These are phyloP conservation scores for Aureobasidium musti DNA, from an alignment of 2,329 filamentous ascomycete species.

Conservation along the genomic window DNA sequence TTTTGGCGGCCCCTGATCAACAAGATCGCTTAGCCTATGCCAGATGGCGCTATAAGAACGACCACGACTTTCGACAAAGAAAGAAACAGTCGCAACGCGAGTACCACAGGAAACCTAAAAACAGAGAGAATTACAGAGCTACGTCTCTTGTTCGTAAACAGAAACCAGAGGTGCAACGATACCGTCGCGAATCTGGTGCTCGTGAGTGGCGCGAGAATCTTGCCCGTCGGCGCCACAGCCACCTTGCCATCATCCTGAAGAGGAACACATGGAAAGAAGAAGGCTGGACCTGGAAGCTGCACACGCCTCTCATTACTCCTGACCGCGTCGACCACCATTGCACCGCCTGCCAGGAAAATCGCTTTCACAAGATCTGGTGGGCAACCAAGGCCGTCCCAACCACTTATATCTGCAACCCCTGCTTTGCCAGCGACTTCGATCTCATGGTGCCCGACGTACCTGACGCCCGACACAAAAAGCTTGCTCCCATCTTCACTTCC, in stretches of 20 bases:
- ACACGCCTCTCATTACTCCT: not conserved
- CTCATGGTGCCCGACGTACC: not conserved
- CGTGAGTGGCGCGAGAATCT: not conserved
- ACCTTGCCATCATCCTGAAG: not conserved
- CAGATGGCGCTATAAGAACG: not conserved
- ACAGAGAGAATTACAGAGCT: not conserved
- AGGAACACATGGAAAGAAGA: not conserved
- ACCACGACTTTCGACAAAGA: not conserved
- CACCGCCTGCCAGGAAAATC: not conserved
- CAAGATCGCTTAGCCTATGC: not conserved
- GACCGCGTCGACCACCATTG: not conserved
- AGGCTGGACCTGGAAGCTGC: conserved; percentile 3
- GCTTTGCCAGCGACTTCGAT: conserved; percentile 6
- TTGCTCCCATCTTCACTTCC: not conserved
- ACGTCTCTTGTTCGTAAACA: not conserved
- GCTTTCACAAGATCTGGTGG: conserved; percentile 5
- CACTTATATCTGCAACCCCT: not conserved
- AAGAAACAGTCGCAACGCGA: not conserved
- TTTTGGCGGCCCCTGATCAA: not conserved
- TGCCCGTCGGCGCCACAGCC: not conserved
- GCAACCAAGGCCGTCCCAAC: not conserved
- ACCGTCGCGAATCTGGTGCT: not conserved
- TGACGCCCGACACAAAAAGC: not conserved
- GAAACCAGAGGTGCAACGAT: not conserved
- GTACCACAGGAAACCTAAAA: not conserved